Percentiles rank a stretch among this genome's conserved stretches.
These are phyloP conservation scores for Musa troglodytarum DNA, from an alignment of 176 grass and related monocot genomes.

Conservation along the genomic window DNA sequence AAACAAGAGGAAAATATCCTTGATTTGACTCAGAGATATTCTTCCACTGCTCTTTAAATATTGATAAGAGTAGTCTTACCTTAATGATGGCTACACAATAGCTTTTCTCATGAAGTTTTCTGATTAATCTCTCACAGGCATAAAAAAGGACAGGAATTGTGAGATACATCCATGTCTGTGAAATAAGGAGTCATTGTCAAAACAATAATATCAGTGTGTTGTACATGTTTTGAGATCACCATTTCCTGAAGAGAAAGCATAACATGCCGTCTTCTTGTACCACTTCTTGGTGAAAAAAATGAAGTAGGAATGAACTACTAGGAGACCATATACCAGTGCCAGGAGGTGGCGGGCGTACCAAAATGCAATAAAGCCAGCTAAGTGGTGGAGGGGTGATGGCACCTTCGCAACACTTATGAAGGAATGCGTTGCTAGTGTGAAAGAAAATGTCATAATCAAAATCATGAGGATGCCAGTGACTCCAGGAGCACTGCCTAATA, in stretches of 20 bases:
- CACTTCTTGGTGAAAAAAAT: slow-evolving; percentile 82
- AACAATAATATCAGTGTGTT: neutral
- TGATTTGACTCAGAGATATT: neutral
- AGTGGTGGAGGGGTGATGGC: slow-evolving; percentile 78
- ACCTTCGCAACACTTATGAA: slow-evolving; percentile 88
- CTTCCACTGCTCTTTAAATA: neutral
- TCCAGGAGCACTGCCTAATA: slow-evolving; percentile 54
- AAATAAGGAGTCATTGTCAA: slow-evolving; percentile 27
- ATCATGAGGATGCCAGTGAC: slow-evolving; percentile 93
- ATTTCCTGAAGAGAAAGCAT: neutral
- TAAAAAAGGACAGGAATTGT: slow-evolving; percentile 82
- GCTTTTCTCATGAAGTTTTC: slow-evolving; percentile 84
- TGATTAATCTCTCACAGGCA: slow-evolving; percentile 84
- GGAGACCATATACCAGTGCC: slow-evolving; percentile 64
- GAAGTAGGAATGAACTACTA: slow-evolving; percentile 88
- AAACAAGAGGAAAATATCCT: neutral
- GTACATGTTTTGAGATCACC: neutral
- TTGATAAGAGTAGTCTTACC: slow-evolving; percentile 26
- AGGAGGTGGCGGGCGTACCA: slow-evolving; percentile 98
- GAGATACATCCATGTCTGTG: slow-evolving; percentile 98
- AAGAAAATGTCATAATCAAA: slow-evolving; percentile 92
- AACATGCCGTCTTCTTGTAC: slow-evolving; percentile 92
- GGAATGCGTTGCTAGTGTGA: slow-evolving; percentile 80
- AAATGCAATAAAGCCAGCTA: slow-evolving; percentile 97
- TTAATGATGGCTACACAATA: slow-evolving; percentile 59